Base-by-base conservation (phyloP, 495 filamentous ascomycete genomes). In the Emericellopsis terricola region DNA sequence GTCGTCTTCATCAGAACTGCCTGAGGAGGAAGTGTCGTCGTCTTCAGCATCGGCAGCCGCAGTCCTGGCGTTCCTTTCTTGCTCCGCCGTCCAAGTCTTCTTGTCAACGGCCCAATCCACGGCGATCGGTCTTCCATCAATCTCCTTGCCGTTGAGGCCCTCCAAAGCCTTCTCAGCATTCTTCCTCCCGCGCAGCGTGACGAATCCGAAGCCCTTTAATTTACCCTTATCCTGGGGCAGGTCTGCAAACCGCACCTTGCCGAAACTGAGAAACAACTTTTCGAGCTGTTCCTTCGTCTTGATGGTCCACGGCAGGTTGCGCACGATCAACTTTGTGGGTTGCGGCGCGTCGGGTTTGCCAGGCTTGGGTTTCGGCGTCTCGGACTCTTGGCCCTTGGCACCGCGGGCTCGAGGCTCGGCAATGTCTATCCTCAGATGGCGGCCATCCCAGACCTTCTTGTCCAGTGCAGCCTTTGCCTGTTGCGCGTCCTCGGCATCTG, bases 21-120 rank as follows among this genome's bases (percentile, higher is more conserved):
- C 23, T 6, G 6, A 6, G 6, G 23, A 26, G 23, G 23, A 26
- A 26, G 56, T 48, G 2, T 58, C 53, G 15, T 57, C 58, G 9
- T 59, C 55, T 1, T 47, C 48, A 1, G 50, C 53, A 0, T 53
- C 36, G 11, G 49, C 42, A 13, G 37, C 44, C 13, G 53, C 49
- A 8, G 35, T 49, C 41, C 38, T 48, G 0, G 41, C 44, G 6
- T 41, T 41, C 27, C 23, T 36, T 8, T 51, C 44, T 51, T 62
- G 71, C 49, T 55, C 48, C 21, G 67, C 62, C 33, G 92, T 68
- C 85, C 86, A 94, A 3, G 73, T 68, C 29, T 77, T 65, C 56
- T 87, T 94, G 34, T 93, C 82, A 1, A 94, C 87, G 15, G 87
- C 85, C 82, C 83, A 94, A 64, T 97, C 89, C 4, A 94, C 87